Conservation (phyloP, 306 rosid genomes). For the Castanopsis chinensis region DNA sequence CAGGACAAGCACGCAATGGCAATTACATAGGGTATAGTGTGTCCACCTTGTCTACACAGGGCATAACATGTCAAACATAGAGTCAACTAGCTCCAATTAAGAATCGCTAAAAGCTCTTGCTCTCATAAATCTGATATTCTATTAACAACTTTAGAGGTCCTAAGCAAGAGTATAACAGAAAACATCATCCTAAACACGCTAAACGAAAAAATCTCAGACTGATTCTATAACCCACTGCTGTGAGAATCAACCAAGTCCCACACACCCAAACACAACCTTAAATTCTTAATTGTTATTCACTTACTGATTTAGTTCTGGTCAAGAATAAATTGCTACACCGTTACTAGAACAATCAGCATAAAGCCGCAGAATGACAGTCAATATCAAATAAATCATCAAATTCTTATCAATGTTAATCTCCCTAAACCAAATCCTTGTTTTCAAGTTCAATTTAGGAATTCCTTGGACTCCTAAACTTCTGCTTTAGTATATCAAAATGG, state of each 20-base stretch:
- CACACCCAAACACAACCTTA: background rate
- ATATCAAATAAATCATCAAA: background rate
- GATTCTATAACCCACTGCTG: background rate
- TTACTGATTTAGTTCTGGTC: background rate
- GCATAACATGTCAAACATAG: too few species aligned
- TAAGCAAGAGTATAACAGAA: too few species aligned
- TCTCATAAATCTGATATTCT: too few species aligned
- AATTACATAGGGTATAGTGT: too few species aligned
- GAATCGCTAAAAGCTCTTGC: too few species aligned
- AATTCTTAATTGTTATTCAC: background rate
- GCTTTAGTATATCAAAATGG: conserved; percentile 16
- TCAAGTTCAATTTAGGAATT: background rate
- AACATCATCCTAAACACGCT: too few species aligned
- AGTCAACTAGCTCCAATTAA: too few species aligned
- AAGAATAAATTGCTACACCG: background rate
- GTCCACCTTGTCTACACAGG: too few species aligned
- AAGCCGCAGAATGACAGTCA: background rate
- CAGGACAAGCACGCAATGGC: too few species aligned
- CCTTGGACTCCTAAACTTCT: conserved; percentile 23
- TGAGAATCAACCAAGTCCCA: background rate
- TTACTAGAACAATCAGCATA: background rate
- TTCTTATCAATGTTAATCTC: conserved; percentile 1
- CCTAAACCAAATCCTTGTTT: background rate
- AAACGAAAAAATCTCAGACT: too few species aligned
- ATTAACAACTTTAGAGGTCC: too few species aligned